phyloP scores from a whole-genome alignment of 768 basidiomycete genomes.

The Naganishia randhawae region DNA sequence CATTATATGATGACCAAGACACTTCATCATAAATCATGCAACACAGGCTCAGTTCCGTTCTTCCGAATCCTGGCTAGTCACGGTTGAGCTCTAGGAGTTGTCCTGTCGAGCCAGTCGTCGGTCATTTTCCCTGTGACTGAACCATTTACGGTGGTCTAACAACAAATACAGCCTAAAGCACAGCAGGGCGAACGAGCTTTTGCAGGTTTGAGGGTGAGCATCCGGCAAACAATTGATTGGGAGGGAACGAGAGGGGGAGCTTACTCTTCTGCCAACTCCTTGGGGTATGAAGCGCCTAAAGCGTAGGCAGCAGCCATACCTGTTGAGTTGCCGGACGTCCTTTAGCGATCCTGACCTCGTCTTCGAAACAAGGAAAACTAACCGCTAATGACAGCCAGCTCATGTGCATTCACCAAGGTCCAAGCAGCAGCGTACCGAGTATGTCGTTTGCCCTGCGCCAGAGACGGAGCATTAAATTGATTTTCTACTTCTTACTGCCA shows the following conservation, averaged over 20 bases:
- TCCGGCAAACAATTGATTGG: neutral
- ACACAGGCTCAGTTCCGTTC: too few species aligned
- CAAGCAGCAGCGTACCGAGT: slow-evolving; percentile 52
- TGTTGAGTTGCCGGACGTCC: neutral
- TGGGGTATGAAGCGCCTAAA: slow-evolving; percentile 52
- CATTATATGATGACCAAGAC: neutral
- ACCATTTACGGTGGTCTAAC: slow-evolving; percentile 46
- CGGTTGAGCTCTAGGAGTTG: too few species aligned
- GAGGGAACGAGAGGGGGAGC: neutral
- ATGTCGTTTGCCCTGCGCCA: slow-evolving; percentile 32
- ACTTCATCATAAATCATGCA: too few species aligned
- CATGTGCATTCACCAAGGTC: slow-evolving; percentile 54
- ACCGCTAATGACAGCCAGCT: slow-evolving; percentile 50
- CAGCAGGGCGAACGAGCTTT: slow-evolving; percentile 46
- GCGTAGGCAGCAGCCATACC: slow-evolving; percentile 52
- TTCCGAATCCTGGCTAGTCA: too few species aligned
- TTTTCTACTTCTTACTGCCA: neutral
- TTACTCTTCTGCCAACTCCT: slow-evolving; percentile 50
- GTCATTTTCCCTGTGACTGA: slow-evolving; percentile 25
- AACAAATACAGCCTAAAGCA: slow-evolving; percentile 50
- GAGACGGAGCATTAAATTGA: neutral
- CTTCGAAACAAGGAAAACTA: neutral
- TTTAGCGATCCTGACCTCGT: neutral
- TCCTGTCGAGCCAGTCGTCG: slow-evolving; percentile 1
- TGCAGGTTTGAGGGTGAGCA: neutral